Conservation (phyloP, 805 yeast genomes). For the Ogataea paraovalis region DNA sequence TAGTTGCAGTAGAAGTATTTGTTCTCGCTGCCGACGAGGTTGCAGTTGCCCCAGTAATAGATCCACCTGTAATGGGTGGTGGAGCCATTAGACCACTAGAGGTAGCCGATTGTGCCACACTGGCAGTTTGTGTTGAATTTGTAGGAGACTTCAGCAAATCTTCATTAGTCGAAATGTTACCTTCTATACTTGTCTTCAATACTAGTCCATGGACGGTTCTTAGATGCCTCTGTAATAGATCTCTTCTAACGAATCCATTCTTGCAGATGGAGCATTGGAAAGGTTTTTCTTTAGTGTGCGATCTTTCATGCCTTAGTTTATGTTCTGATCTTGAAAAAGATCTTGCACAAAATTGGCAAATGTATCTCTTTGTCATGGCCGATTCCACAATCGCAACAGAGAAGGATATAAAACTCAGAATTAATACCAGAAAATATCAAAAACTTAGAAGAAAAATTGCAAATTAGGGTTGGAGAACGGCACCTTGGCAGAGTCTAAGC, state of each 20-base stretch:
- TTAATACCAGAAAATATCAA: not conserved
- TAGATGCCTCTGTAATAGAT: slow-evolving; percentile 69
- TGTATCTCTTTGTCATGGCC: slow-evolving; percentile 58
- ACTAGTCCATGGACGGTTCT: slow-evolving; percentile 64
- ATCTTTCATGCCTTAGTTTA: slow-evolving; percentile 71
- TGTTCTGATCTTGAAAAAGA: slow-evolving; percentile 80
- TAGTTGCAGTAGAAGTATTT: not conserved
- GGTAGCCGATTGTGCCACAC: not conserved
- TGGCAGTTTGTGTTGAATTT: not conserved
- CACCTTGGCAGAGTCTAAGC: too few species aligned
- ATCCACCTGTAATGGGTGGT: not conserved
- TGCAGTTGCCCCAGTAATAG: not conserved
- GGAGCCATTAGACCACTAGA: not conserved
- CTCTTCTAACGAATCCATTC: slow-evolving; percentile 73
- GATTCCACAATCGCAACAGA: not conserved
- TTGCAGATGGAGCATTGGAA: slow-evolving; percentile 69
- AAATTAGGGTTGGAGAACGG: too few species aligned
- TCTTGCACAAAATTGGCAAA: slow-evolving; percentile 76
- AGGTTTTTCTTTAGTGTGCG: slow-evolving; percentile 79
- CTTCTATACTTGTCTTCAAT: slow-evolving; percentile 25
- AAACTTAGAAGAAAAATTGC: not conserved
- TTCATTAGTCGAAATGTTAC: slow-evolving; percentile 23
- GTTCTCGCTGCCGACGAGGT: not conserved
- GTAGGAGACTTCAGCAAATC: slow-evolving; percentile 15
- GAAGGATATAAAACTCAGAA: not conserved